Conservation (phyloP, 306 rosid species). For the Prunus mume region DNA sequence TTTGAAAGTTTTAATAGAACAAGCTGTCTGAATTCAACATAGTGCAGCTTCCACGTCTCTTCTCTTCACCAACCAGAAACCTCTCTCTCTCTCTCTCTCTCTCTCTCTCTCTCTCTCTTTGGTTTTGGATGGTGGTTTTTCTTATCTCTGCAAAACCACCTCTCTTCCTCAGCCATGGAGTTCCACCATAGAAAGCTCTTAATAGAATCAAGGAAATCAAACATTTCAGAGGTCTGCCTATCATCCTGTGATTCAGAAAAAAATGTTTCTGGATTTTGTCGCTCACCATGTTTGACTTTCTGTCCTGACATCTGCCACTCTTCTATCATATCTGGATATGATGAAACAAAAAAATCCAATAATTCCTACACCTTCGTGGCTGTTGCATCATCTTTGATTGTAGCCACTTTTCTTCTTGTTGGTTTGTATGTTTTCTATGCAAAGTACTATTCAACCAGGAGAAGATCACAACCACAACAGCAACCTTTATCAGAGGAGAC, state of each 20-base stretch:
- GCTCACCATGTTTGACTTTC: background rate
- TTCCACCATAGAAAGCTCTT: conserved; percentile 26
- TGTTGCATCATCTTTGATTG: conserved; percentile 16
- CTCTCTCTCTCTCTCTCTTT: background rate
- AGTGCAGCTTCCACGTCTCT: background rate
- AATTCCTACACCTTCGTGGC: background rate
- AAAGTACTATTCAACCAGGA: conserved; percentile 24
- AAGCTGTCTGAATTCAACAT: conserved; percentile 1
- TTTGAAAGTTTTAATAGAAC: background rate
- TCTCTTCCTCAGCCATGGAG: conserved; percentile 28
- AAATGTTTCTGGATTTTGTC: background rate
- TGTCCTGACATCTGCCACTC: conserved; percentile 1
- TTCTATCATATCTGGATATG: background rate
- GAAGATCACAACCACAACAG: background rate
- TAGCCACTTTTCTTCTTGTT: background rate
- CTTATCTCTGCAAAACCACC: background rate
- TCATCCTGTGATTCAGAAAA: background rate
- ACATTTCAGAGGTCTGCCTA: too few species aligned
- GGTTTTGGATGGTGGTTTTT: background rate
- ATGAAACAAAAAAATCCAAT: background rate
- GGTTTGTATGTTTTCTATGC: conserved; percentile 35
- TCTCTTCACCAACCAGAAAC: background rate
- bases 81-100: background rate
- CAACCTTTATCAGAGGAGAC: background rate
- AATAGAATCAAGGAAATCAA: accelerated